Evolutionary conservation across 106 monocot genomes (phyloP).

Genomic region (Cymbidium sinense): DNA sequence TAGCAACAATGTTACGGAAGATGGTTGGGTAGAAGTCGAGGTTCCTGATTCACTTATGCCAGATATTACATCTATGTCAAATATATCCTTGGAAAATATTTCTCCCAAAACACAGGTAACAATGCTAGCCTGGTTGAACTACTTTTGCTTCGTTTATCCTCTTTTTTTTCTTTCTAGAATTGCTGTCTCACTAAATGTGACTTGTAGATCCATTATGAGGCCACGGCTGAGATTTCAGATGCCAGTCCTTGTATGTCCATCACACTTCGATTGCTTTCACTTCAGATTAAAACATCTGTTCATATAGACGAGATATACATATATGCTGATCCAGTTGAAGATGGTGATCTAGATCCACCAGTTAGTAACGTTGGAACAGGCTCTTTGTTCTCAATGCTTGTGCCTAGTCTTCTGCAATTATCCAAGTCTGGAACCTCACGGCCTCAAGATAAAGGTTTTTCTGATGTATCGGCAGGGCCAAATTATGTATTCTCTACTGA

Average conservation of each 20-base stretch:
- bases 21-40: constrained; percentile 80
- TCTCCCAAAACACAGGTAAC: constrained; percentile 32
- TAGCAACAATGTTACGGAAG: constrained; percentile 46
- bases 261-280: constrained; percentile 73
- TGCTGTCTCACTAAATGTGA: background rate
- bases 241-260: constrained; percentile 57
- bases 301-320: constrained; percentile 81
- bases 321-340: constrained; percentile 72
- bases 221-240: constrained; percentile 89
- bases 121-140: background rate
- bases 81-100: constrained; percentile 7
- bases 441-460: constrained; percentile 18
- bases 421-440: constrained; percentile 37
- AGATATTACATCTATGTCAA: constrained; percentile 10
- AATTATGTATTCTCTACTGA: constrained; percentile 5
- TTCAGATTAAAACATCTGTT: constrained; percentile 51
- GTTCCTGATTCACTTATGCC: constrained; percentile 28
- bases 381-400: constrained; percentile 70
- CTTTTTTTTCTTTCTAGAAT: background rate
- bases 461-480: constrained; percentile 10
- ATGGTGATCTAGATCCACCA: constrained; percentile 19
- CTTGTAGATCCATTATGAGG: constrained; percentile 70
- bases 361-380: constrained; percentile 25
- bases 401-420: constrained; percentile 63
- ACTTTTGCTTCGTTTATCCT: constrained; percentile 4